These are phyloP conservation scores for Brassica incana DNA, from an alignment of 345 rosid species.

Conservation along the genomic window DNA sequence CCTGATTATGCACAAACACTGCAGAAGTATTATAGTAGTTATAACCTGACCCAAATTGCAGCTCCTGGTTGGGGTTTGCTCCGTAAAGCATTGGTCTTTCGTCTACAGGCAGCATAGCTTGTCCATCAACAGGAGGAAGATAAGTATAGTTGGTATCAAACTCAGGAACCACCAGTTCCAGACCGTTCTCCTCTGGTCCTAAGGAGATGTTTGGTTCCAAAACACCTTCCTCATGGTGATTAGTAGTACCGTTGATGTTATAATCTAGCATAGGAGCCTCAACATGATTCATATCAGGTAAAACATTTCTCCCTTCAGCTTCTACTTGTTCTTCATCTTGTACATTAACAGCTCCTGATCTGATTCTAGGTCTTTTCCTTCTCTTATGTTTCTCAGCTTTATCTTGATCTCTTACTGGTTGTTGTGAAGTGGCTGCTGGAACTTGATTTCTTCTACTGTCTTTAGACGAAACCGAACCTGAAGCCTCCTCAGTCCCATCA, in stretches of 20 bases:
- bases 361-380: constrained; percentile 49
- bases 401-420: constrained; percentile 44
- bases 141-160: constrained; percentile 47
- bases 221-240: constrained; percentile 42
- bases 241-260: constrained; percentile 40
- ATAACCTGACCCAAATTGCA: constrained; percentile 49
- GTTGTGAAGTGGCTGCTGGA: constrained; percentile 21
- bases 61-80: constrained; percentile 46
- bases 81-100: constrained; percentile 63
- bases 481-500: constrained; percentile 64
- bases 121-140: constrained; percentile 50
- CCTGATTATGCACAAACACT: constrained; percentile 46
- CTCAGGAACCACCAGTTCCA: constrained; percentile 43
- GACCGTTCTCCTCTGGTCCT: constrained; percentile 45
- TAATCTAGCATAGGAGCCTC: constrained; percentile 48
- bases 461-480: constrained; percentile 85
- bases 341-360: constrained; percentile 41
- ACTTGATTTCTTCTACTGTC: constrained; percentile 54
- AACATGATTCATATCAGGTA: constrained; percentile 65
- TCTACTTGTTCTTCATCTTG: constrained; percentile 40
- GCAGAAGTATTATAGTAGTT: constrained; percentile 47
- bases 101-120: constrained; percentile 53
- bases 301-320: constrained; percentile 42
- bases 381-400: constrained; percentile 43
- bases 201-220: constrained; percentile 35